Evolutionary conservation across 169 alveolate species (phyloP).

Genomic region (Plasmodium gaboni): DNA sequence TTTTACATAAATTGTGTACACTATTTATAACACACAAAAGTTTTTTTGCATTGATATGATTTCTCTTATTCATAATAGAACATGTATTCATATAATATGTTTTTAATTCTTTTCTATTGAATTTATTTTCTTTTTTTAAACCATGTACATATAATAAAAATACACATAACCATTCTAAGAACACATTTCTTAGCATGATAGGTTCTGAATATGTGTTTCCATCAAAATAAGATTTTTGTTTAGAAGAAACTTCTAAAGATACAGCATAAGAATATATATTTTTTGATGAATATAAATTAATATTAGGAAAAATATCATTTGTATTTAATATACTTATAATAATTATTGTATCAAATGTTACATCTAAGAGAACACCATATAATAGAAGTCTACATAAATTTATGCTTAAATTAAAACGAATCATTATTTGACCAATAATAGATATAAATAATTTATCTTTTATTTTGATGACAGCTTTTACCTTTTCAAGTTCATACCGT

Average conservation of each 20-base stretch:
- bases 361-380: slow-evolving; percentile 18
- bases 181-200: slow-evolving; percentile 30
- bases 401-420: slow-evolving; percentile 28
- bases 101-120: slow-evolving; percentile 4
- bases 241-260: slow-evolving; percentile 9
- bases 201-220: slow-evolving; percentile 46
- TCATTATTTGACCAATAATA: slow-evolving; percentile 52
- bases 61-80: slow-evolving; percentile 23
- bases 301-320: slow-evolving; percentile 49
- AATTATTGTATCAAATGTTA: slow-evolving; percentile 35
- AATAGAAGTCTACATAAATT: slow-evolving; percentile 25
- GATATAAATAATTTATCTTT: slow-evolving; percentile 35
- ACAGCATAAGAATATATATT: slow-evolving; percentile 40
- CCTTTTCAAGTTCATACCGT: slow-evolving; percentile 13
- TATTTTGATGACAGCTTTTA: slow-evolving; percentile 20
- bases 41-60: slow-evolving; percentile 35
- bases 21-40: slow-evolving; percentile 31
- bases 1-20: slow-evolving; percentile 21
- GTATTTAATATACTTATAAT: slow-evolving; percentile 21
- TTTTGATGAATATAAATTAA: slow-evolving; percentile 24
- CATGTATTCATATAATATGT: slow-evolving; percentile 27
- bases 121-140: slow-evolving; percentile 18
- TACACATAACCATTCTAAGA: slow-evolving; percentile 47
- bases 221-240: slow-evolving; percentile 42
- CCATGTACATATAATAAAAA: slow-evolving; percentile 18